Conservation (phyloP, 1,284 basidiomycete genomes). For the Tilletia indica region DNA sequence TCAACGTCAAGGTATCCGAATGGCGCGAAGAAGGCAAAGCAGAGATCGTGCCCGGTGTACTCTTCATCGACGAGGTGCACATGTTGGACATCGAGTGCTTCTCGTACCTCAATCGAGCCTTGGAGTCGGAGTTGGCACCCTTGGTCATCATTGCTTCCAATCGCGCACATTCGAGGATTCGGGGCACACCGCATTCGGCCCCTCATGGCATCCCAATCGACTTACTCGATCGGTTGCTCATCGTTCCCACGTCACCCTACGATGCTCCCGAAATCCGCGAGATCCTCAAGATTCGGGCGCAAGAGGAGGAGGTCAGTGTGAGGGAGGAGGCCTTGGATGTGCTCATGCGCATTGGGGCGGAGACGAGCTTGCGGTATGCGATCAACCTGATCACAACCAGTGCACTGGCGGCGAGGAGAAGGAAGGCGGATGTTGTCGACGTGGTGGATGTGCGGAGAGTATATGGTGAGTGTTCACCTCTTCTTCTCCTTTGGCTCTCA, state of each 20-base stretch:
- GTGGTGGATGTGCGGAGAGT: conserved; percentile 79
- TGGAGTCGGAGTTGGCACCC: conserved; percentile 89
- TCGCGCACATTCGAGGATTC: conserved; percentile 87
- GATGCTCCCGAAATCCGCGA: conserved; percentile 77
- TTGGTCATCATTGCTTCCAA: conserved; percentile 98
- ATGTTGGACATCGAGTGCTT: conserved; percentile 99
- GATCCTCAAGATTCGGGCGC: conserved; percentile 89
- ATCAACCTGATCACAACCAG: conserved; percentile 89
- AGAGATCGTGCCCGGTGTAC: conserved; percentile 82
- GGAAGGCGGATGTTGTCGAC: conserved; percentile 71
- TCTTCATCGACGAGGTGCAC: conserved; percentile 65
- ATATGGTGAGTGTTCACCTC: conserved; percentile 59
- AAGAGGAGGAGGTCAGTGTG: conserved; percentile 93
- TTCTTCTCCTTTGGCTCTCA: too few relatives aligned
- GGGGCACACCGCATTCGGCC: conserved; percentile 88
- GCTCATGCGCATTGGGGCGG: conserved; percentile 77
- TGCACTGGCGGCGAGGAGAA: conserved; percentile 75
- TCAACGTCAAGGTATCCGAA: conserved; percentile 92
- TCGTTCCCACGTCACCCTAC: conserved; percentile 92
- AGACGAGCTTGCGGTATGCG: conserved; percentile 75
- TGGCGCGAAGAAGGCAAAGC: conserved; percentile 99
- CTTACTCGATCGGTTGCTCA: conserved; percentile 87
- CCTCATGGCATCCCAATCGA: conserved; percentile 95
- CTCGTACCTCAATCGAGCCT: conserved; percentile 92
- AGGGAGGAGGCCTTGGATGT: conserved; percentile 72